Percentiles rank a stretch among this genome's conserved stretches.
Evolutionary conservation across 1,139 yeast genomes (phyloP).

Genomic region (Blastobotrys apis): DNA sequence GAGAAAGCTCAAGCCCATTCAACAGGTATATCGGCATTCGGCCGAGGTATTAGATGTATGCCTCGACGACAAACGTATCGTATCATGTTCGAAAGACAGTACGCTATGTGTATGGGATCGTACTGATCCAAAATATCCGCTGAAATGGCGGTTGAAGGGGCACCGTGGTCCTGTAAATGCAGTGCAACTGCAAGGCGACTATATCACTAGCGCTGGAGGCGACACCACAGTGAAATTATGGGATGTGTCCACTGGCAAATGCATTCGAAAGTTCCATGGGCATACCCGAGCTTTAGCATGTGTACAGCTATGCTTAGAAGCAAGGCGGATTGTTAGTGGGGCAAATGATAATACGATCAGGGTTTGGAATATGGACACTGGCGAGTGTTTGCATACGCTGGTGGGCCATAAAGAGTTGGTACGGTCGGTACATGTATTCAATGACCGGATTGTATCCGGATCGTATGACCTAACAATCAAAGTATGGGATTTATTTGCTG

Average conservation of each 20-base stretch:
- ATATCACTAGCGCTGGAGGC: slow-evolving; percentile 37
- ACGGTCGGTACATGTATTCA: slow-evolving; percentile 30
- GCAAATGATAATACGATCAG: slow-evolving; percentile 37
- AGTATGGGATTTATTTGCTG: slow-evolving; percentile 35
- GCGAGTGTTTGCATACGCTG: slow-evolving; percentile 28
- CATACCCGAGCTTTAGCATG: slow-evolving; percentile 39
- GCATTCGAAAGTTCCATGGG: slow-evolving; percentile 30
- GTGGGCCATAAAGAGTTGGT: slow-evolving; percentile 35
- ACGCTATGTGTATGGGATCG: slow-evolving; percentile 33
- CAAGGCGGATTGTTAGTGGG: slow-evolving; percentile 31
- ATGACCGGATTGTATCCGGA: slow-evolving; percentile 33
- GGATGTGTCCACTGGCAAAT: slow-evolving; percentile 27
- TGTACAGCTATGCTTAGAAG: slow-evolving; percentile 29
- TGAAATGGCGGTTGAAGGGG: slow-evolving; percentile 27
- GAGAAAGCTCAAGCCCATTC: slow-evolving; percentile 26
- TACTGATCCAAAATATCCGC: slow-evolving; percentile 16
- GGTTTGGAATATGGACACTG: slow-evolving; percentile 34
- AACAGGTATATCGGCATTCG: slow-evolving; percentile 28
- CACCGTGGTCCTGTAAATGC: slow-evolving; percentile 39
- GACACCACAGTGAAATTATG: slow-evolving; percentile 35
- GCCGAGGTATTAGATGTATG: slow-evolving; percentile 34
- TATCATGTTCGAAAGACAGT: slow-evolving; percentile 36
- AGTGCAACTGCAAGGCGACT: slow-evolving; percentile 27
- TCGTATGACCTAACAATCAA: slow-evolving; percentile 38
- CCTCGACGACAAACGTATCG: slow-evolving; percentile 27